Evolutionary conservation across 2,329 filamentous ascomycete genomes (phyloP).

Genomic region (Septoria linicola): DNA sequence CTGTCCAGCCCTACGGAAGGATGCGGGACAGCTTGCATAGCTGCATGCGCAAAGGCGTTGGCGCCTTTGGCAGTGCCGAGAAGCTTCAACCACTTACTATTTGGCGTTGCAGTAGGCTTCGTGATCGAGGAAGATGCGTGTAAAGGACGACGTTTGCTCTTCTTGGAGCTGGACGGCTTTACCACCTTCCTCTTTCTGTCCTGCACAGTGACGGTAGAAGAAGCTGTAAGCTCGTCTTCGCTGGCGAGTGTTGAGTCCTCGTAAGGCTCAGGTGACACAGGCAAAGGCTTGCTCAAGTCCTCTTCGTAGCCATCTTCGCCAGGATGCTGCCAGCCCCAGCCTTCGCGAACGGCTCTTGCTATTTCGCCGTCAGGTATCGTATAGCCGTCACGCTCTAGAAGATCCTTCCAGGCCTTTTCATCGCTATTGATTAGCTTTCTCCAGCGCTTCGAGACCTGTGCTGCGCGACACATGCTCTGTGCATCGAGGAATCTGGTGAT

Average conservation of each 20-base stretch:
- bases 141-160: slow-evolving; percentile 49
- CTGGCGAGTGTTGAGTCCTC: slow-evolving; percentile 26
- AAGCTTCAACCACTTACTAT: slow-evolving; percentile 46
- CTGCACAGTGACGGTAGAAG: slow-evolving; percentile 28
- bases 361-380: slow-evolving; percentile 76
- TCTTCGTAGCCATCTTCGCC: slow-evolving; percentile 68
- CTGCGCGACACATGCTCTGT: slow-evolving; percentile 81
- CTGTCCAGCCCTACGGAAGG: slow-evolving; percentile 75
- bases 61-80: slow-evolving; percentile 70
- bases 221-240: slow-evolving; percentile 36
- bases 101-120: slow-evolving; percentile 47
- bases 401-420: slow-evolving; percentile 92
- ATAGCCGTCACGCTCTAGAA: slow-evolving; percentile 83
- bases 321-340: slow-evolving; percentile 97
- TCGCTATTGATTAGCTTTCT: slow-evolving; percentile 86
- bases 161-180: slow-evolving; percentile 44
- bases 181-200: slow-evolving; percentile 29
- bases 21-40: slow-evolving; percentile 77
- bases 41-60: slow-evolving; percentile 79
- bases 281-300: slow-evolving; percentile 65
- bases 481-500: slow-evolving; percentile 84
- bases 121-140: slow-evolving; percentile 29
- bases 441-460: slow-evolving; percentile 94
- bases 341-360: slow-evolving; percentile 79
- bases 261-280: slow-evolving; percentile 25